Evolutionary conservation across 352 stramenopile species (phyloP).

Genomic region (Phytophthora hibernalis): DNA sequence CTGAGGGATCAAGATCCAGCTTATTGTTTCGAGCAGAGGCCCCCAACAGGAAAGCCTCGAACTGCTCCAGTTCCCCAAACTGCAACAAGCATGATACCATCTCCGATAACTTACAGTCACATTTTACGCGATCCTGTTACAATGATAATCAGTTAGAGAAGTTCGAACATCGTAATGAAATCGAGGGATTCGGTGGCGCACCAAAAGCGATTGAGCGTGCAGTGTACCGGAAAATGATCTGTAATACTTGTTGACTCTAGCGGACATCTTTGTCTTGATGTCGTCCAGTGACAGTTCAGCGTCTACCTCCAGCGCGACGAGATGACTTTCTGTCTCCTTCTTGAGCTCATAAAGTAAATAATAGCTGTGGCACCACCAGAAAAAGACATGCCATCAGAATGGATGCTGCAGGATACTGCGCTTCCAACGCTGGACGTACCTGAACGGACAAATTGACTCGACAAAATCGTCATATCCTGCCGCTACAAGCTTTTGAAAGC

Average conservation of each 20-base stretch:
- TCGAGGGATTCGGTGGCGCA: conserved; percentile 15
- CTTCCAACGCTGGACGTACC: conserved; percentile 28
- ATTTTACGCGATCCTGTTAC: conserved; percentile 31
- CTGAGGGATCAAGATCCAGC: conserved; percentile 18
- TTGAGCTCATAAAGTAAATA: conserved; percentile 50
- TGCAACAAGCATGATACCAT: conserved; percentile 30
- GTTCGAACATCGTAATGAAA: not conserved
- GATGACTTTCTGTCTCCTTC: conserved; percentile 48
- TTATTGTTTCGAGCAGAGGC: conserved; percentile 29
- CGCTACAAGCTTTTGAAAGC: conserved; percentile 39
- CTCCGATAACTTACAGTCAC: conserved; percentile 14
- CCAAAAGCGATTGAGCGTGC: conserved; percentile 50
- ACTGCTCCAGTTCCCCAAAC: conserved; percentile 42
- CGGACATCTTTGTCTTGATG: conserved; percentile 56
- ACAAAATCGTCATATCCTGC: conserved; percentile 22
- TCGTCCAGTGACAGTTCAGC: conserved; percentile 33
- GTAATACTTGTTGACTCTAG: conserved; percentile 45
- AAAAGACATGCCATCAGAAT: conserved; percentile 9
- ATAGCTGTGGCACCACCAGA: conserved; percentile 28
- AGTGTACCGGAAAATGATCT: conserved; percentile 48
- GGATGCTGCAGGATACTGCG: not conserved
- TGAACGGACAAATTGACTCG: conserved; percentile 38
- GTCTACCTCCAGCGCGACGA: conserved; percentile 27
- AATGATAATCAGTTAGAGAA: not conserved
- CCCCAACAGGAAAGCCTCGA: conserved; percentile 32